Base-by-base conservation (phyloP, 2,329 filamentous ascomycete genomes). In the Sphaceloma murrayae region DNA sequence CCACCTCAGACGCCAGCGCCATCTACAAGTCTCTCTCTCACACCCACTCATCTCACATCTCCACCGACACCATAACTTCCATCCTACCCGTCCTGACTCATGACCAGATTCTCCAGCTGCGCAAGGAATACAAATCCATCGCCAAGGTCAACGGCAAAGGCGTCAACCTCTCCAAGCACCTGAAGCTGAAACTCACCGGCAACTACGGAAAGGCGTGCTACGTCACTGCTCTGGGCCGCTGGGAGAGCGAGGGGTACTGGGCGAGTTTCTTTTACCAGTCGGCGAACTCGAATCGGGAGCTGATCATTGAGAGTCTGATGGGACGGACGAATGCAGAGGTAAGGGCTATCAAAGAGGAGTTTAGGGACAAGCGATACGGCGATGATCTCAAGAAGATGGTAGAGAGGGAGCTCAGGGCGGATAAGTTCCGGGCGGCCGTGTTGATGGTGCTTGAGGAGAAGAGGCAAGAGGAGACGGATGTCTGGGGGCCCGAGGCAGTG, bases 211-310 rank as follows among this genome's bases (percentile, higher is more conserved):
- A 96, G 65, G 83, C 84, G 5, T 87, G 82, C 57, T 95, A 96
- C 61, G 79, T 88, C 3, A 88, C 85, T 2, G 87, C 89, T 0
- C 74, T 96, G 0, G 91, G 91, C 7, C 75, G 75, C 43, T 96
- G 87, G 80, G 91, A 95, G 66, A 82, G 80, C 53, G 91, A 98
- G 62, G 85, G 86, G 0, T 94, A 94, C 70, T 98, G 91, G 88
- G 87, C 89, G 48, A 96, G 95, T 62, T 94, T 86, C 63, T 96
- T 87, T 80, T 96, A 95, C 65, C 89, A 95, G 59, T 80, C 81
- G 27, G 83, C 89, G 62, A 84, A 81, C 55, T 85, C 80, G 5
- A 75, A 86, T 2, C 78, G 88, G 4, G 89, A 96, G 62, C 72
- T 98, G 26, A 74, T 98, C 43, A 95, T 96, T 55, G 91, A 98